Evolutionary conservation across 768 basidiomycete genomes (phyloP).

Genomic region (Leccinum variicolor): DNA sequence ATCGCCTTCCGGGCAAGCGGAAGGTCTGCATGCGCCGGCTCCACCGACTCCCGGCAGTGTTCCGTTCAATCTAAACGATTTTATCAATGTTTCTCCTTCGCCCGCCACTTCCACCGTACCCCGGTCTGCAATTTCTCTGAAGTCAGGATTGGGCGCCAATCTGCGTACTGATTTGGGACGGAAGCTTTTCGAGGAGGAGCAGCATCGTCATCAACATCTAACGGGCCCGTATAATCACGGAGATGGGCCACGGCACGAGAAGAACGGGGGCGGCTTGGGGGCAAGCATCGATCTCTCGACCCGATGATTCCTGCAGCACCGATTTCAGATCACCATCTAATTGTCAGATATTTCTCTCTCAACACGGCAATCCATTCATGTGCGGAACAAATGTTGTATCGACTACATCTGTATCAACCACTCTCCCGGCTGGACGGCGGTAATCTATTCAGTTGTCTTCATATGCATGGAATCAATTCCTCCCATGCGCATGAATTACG

Average conservation of each 20-base stretch:
- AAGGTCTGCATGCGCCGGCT: slow-evolving; percentile 28
- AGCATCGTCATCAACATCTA: slow-evolving; percentile 40
- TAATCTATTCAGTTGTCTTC: slow-evolving; percentile 32
- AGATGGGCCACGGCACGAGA: slow-evolving; percentile 28
- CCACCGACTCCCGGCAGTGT: slow-evolving; percentile 35
- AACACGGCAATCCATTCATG: slow-evolving; percentile 21
- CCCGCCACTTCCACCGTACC: slow-evolving; percentile 40
- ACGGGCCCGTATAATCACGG: slow-evolving; percentile 10
- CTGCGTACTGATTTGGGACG: slow-evolving; percentile 62
- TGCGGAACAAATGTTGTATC: slow-evolving; percentile 32
- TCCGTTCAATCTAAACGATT: slow-evolving; percentile 67
- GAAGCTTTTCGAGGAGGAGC: slow-evolving; percentile 70
- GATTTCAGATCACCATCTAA: slow-evolving; percentile 10
- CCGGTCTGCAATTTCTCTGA: slow-evolving; percentile 30
- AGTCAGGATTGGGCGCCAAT: slow-evolving; percentile 42
- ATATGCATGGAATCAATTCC: slow-evolving; percentile 22
- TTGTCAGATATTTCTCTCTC: slow-evolving; percentile 14
- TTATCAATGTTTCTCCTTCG: slow-evolving; percentile 70
- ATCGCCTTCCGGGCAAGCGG: slow-evolving; percentile 25
- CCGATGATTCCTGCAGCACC: slow-evolving; percentile 14
- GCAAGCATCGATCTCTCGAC: slow-evolving; percentile 31
- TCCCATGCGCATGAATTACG: slow-evolving; percentile 25
- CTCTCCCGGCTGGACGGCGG: slow-evolving; percentile 22
- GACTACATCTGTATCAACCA: slow-evolving; percentile 35
- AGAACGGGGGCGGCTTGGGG: slow-evolving; percentile 23